Evolutionary conservation across 345 rosid genomes (phyloP).

Genomic region (Linum usitatissimum): DNA sequence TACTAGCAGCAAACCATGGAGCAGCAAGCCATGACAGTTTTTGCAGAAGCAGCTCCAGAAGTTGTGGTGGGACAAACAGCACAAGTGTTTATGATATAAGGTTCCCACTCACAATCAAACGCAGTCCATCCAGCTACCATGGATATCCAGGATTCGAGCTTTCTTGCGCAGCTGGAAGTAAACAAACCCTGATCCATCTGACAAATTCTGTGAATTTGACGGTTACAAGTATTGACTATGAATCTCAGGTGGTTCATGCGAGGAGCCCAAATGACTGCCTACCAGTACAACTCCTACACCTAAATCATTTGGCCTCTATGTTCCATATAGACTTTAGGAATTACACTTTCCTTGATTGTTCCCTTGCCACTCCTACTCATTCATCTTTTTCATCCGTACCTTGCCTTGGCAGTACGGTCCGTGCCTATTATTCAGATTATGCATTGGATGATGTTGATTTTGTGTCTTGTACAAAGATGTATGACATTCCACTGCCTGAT

Average conservation of each 20-base stretch:
- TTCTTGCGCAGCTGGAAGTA: neutral
- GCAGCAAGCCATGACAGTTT: neutral
- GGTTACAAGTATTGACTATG: neutral
- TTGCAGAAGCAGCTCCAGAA: neutral
- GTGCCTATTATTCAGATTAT: neutral
- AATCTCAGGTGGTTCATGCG: neutral
- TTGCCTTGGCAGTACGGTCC: conserved; percentile 4
- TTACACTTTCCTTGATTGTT: conserved; percentile 4
- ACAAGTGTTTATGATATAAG: neutral
- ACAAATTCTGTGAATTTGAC: neutral
- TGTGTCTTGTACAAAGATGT: conserved; percentile 14
- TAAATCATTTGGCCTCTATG: neutral
- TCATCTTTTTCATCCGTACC: neutral
- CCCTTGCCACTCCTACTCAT: neutral
- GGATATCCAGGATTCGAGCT: conserved; percentile 1
- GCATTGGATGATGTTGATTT: neutral
- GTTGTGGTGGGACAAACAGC: neutral
- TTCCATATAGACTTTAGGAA: neutral
- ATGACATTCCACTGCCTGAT: neutral
- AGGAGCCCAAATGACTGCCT: neutral
- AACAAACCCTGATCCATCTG: neutral
- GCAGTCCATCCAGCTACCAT: neutral
- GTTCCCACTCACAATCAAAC: neutral
- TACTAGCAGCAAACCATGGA: neutral
- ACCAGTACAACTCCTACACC: neutral